Percentiles rank a stretch among this genome's conserved stretches.
phyloP scores from a whole-genome alignment of 345 rosid genomes.

The Eucalyptus tenuipes region DNA sequence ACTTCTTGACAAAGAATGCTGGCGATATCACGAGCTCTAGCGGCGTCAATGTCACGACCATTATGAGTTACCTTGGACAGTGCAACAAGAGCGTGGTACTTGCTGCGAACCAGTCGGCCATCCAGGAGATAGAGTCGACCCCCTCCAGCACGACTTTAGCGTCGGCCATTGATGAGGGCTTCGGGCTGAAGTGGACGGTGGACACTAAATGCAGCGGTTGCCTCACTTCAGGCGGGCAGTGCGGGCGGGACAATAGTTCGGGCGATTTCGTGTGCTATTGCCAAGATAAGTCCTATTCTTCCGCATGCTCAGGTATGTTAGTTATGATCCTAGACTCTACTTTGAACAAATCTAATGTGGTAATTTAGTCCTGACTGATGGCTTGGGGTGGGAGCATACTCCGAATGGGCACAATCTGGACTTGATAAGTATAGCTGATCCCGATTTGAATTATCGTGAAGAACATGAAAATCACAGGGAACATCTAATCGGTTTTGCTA shows the following conservation, averaged over 20 bases:
- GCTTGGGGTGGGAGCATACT: background rate
- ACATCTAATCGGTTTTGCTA: background rate
- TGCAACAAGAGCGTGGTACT: background rate
- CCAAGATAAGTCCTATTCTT: background rate
- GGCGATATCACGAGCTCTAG: background rate
- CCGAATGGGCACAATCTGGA: background rate
- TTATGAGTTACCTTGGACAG: background rate
- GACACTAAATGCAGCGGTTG: background rate
- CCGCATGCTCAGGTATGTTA: background rate
- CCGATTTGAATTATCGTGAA: background rate
- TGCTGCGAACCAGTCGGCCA: background rate
- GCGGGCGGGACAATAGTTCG: background rate
- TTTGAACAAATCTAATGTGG: background rate
- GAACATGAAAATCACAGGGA: background rate
- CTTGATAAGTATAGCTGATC: background rate
- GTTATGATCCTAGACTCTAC: background rate
- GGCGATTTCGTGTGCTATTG: background rate
- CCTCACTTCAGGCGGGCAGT: background rate
- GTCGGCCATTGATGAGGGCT: background rate
- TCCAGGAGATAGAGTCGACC: background rate
- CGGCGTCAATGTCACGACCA: background rate
- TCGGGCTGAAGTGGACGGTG: background rate
- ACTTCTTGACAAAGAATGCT: background rate
- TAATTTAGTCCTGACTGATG: background rate
- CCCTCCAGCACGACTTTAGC: accelerated